Conservation (phyloP, 495 filamentous ascomycete species). For the Xylaria venustula region DNA sequence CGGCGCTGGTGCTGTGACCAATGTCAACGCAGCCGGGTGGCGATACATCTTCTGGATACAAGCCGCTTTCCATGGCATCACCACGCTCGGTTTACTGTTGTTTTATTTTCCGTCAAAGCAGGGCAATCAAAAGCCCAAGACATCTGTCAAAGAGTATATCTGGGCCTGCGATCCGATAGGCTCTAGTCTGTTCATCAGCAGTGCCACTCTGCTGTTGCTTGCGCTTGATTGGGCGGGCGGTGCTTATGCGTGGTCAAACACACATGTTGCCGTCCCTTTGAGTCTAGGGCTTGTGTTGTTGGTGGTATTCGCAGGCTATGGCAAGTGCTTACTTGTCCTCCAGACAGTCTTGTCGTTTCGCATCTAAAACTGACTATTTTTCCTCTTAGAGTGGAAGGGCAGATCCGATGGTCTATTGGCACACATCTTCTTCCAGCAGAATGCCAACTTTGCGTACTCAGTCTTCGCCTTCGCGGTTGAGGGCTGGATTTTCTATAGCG, state of each 20-base stretch:
- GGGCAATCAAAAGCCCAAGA: slow-evolving; percentile 35
- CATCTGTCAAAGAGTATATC: slow-evolving; percentile 40
- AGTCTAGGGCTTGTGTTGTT: slow-evolving; percentile 45
- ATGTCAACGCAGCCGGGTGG: slow-evolving; percentile 46
- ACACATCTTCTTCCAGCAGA: slow-evolving; percentile 52
- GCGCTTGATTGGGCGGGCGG: slow-evolving; percentile 54
- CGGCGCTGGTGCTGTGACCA: slow-evolving; percentile 52
- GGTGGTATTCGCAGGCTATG: slow-evolving; percentile 45
- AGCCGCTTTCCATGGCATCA: slow-evolving; percentile 50
- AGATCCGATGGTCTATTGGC: slow-evolving; percentile 51
- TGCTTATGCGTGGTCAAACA: slow-evolving; percentile 45
- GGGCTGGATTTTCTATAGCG: slow-evolving; percentile 59
- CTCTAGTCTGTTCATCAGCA: slow-evolving; percentile 45
- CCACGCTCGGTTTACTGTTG: slow-evolving; percentile 44
- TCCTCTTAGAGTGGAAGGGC: slow-evolving; percentile 50
- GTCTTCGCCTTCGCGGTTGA: slow-evolving; percentile 56
- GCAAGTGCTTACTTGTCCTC: slow-evolving; percentile 22
- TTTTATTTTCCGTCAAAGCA: slow-evolving; percentile 51
- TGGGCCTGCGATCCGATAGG: slow-evolving; percentile 58
- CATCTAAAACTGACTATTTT: neutral
- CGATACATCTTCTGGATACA: slow-evolving; percentile 60
- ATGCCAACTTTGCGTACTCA: slow-evolving; percentile 53
- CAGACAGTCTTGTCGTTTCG: neutral
- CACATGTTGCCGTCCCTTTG: slow-evolving; percentile 51
- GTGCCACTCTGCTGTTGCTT: slow-evolving; percentile 49